These are phyloP conservation scores for Xylaria sp. DNA, from an alignment of 2,329 filamentous ascomycete genomes.

Conservation along the genomic window DNA sequence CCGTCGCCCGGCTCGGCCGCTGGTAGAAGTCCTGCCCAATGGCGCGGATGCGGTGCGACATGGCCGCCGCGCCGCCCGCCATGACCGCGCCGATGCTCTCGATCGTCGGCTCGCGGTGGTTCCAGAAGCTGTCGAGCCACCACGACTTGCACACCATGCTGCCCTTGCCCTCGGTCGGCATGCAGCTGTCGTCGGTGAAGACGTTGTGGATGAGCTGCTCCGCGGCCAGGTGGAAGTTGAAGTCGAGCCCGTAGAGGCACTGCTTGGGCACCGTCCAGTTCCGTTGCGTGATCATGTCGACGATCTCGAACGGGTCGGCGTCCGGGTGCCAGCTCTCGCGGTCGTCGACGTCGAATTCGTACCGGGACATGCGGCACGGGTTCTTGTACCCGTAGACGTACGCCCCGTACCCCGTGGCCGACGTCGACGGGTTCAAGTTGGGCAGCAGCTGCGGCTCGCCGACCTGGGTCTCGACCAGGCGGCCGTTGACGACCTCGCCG, in stretches of 20 bases:
- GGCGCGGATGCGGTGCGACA: background rate
- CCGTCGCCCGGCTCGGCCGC: background rate
- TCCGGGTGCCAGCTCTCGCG: background rate
- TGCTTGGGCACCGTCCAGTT: background rate
- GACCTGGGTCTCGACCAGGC: background rate
- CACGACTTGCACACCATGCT: background rate
- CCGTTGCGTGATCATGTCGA: background rate
- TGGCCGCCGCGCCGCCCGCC: background rate
- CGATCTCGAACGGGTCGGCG: background rate
- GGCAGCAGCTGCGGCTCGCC: background rate
- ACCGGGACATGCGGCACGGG: background rate
- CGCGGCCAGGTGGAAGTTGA: background rate
- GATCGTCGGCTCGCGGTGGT: background rate
- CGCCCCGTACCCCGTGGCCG: background rate
- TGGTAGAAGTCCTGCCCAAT: background rate
- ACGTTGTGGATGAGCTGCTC: background rate
- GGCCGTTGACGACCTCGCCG: background rate
- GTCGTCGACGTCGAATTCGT: background rate
- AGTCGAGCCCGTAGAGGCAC: background rate
- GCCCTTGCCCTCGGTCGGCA: background rate
- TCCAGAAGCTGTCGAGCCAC: background rate
- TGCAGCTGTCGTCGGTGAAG: background rate
- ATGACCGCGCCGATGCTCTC: background rate
- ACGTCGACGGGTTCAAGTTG: background rate
- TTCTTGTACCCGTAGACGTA: background rate